Conservation (phyloP, 257 asterid genomes). For the Solanum sejunctum region DNA sequence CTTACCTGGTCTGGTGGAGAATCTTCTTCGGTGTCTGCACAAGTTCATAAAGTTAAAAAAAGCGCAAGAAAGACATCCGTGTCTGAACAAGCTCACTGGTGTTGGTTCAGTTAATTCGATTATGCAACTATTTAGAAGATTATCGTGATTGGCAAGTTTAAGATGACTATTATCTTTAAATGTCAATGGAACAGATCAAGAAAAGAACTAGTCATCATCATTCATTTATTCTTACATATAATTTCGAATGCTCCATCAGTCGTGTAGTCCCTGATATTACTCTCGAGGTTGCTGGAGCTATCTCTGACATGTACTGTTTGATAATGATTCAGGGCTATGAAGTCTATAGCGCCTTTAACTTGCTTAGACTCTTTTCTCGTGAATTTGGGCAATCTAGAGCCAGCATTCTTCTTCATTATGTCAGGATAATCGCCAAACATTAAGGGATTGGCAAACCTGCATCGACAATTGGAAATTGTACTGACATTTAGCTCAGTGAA, state of each 20-base stretch:
- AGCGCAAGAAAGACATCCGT: not conserved
- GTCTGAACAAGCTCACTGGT: not conserved
- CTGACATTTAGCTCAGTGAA: not conserved
- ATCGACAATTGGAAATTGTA: not conserved
- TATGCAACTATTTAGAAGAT: not conserved
- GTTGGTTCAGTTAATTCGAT: not conserved
- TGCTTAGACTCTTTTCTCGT: conserved; percentile 25
- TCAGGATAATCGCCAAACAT: conserved; percentile 59
- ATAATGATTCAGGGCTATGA: conserved; percentile 46
- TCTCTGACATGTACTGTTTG: conserved; percentile 14
- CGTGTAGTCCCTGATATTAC: conserved; percentile 7
- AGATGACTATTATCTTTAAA: not conserved
- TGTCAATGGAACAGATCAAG: not conserved
- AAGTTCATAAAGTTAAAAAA: not conserved
- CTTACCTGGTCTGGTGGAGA: not conserved
- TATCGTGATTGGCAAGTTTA: not conserved
- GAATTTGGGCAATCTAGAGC: conserved; percentile 37
- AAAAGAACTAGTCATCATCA: not conserved
- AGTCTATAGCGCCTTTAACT: conserved; percentile 48
- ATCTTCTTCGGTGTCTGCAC: not conserved
- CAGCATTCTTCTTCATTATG: conserved; percentile 25
- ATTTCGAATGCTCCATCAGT: conserved; percentile 10
- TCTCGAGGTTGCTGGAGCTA: conserved; percentile 2
- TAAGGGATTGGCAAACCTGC: conserved; percentile 48
- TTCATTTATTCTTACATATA: not conserved